phyloP scores from a whole-genome alignment of 306 rosid genomes.

The Quercus cerris region DNA sequence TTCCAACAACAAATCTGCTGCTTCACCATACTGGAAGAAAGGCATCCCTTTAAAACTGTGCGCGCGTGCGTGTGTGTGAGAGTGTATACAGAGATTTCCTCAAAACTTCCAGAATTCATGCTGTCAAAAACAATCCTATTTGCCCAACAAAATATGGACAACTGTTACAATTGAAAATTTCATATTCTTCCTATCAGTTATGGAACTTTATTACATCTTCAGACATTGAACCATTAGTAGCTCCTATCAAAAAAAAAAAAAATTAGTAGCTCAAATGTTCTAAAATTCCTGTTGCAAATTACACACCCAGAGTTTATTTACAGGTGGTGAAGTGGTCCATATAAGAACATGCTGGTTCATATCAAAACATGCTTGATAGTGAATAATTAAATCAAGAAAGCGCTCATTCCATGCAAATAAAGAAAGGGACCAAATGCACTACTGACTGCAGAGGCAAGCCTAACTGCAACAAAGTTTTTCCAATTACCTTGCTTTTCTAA shows the following conservation, averaged over 20 bases:
- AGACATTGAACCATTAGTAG: neutral
- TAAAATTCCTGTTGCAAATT: neutral
- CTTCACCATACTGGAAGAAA: neutral
- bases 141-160: neutral
- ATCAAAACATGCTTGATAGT: neutral
- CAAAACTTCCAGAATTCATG: neutral
- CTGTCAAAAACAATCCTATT: neutral
- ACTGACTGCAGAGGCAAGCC: neutral
- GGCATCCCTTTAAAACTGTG: neutral
- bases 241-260: too few species aligned
- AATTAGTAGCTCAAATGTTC: neutral
- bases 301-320: neutral
- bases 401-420: neutral
- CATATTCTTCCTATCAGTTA: too few species aligned
- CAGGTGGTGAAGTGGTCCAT: neutral
- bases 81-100: neutral
- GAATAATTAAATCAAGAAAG: neutral
- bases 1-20: neutral
- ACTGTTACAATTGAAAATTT: too few species aligned
- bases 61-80: rapidly evolving
- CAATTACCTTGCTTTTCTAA: neutral
- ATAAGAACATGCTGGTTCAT: neutral
- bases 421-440: neutral
- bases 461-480: neutral
- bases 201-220: neutral